Percentiles rank a stretch among this genome's conserved stretches.
phyloP scores from a whole-genome alignment of 352 stramenopile species.

The Pythium oligandrum region DNA sequence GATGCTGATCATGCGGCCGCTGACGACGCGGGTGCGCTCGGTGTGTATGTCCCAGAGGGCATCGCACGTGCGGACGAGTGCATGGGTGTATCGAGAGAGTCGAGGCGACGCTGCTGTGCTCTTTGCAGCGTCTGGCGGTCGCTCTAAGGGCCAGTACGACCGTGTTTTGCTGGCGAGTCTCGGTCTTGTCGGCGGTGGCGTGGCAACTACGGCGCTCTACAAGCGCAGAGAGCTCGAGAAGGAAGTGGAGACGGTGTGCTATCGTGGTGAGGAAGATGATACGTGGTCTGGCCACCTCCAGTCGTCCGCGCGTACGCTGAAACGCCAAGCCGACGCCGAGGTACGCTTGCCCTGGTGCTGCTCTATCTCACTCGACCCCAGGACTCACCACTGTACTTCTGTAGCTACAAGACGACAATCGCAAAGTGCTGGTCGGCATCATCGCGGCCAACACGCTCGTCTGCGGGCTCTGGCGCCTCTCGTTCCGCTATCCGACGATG shows the following conservation, averaged over 20 bases:
- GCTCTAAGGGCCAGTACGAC: constrained; percentile 8
- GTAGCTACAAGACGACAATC: constrained; percentile 60
- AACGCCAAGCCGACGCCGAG: constrained; percentile 5
- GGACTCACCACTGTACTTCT: no score
- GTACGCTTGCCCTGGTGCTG: background rate
- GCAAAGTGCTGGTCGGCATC: constrained; percentile 46
- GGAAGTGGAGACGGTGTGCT: background rate
- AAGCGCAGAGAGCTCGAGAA: background rate
- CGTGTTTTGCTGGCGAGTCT: constrained; percentile 44
- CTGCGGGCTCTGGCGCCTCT: constrained; percentile 73
- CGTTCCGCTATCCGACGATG: constrained; percentile 35
- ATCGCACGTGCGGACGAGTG: no score
- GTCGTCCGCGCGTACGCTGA: constrained; percentile 9
- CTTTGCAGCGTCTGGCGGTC: no score
- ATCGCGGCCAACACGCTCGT: constrained; percentile 67
- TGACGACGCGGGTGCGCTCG: no score
- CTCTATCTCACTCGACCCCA: no score
- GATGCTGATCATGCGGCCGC: no score
- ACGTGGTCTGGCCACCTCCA: constrained; percentile 8
- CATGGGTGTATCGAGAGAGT: no score
- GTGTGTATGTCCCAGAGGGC: no score
- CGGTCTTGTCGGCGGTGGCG: constrained; percentile 39
- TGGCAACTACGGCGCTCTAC: constrained; percentile 31
- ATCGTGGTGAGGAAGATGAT: constrained; percentile 11
- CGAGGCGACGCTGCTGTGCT: no score